phyloP scores from a whole-genome alignment of 768 basidiomycete species.

The Auricularia sp. region DNA sequence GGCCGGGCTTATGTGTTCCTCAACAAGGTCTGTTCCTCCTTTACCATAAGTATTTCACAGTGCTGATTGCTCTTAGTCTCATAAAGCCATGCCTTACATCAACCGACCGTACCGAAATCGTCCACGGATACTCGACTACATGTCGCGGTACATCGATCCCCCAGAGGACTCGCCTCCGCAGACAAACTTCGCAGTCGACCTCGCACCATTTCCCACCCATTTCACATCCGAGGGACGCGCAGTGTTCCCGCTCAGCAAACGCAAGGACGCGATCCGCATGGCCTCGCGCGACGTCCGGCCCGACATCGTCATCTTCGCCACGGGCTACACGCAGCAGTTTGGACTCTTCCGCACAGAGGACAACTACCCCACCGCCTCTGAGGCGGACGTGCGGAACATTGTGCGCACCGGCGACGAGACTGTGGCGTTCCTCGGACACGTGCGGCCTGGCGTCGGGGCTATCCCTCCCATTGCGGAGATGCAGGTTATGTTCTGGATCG shows the following conservation, averaged over 20 bases:
- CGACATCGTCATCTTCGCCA: conserved; percentile 40
- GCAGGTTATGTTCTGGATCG: conserved; percentile 50
- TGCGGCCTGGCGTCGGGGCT: conserved; percentile 49
- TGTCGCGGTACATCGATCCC: conserved; percentile 51
- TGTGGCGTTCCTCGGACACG: conserved; percentile 47
- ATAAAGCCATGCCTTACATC: conserved; percentile 51
- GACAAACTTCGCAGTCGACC: conserved; percentile 37
- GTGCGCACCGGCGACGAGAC: conserved; percentile 33
- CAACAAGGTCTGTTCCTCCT: conserved; percentile 34
- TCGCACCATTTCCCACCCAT: conserved; percentile 45
- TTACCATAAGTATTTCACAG: neutral
- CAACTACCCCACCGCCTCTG: conserved; percentile 31
- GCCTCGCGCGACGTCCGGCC: conserved; percentile 31
- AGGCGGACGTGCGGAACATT: conserved; percentile 37
- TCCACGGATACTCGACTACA: conserved; percentile 30
- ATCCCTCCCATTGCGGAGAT: conserved; percentile 53
- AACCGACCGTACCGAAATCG: conserved; percentile 46
- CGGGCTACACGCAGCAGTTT: conserved; percentile 40
- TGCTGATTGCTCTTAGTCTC: conserved; percentile 25
- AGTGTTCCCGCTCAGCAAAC: conserved; percentile 32
- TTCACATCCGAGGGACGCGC: conserved; percentile 35
- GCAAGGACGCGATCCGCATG: conserved; percentile 37
- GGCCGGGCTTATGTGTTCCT: conserved; percentile 57
- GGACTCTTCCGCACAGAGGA: conserved; percentile 28
- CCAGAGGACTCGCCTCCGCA: conserved; percentile 38